These are phyloP conservation scores for Cordyceps militaris DNA, from an alignment of 2,329 filamentous ascomycete species.

Conservation along the genomic window DNA sequence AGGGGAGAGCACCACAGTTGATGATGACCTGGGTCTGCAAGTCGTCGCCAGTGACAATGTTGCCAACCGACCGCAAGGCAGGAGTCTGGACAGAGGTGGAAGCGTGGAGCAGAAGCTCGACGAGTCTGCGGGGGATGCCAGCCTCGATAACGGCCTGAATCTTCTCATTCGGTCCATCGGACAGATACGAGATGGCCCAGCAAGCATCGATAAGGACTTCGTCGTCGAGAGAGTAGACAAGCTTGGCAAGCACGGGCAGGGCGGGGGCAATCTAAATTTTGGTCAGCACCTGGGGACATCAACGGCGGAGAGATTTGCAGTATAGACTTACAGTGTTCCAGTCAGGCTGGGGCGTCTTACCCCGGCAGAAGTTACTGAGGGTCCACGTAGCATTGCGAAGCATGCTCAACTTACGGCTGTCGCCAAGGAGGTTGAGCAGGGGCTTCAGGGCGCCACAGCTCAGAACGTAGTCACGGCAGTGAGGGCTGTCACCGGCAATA, in stretches of 20 bases:
- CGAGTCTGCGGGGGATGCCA: constrained; percentile 89
- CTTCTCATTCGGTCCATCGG: constrained; percentile 97
- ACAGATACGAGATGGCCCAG: constrained; percentile 99
- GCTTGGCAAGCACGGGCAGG: constrained; percentile 88
- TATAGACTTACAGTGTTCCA: constrained; percentile 75
- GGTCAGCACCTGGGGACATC: constrained; percentile 18
- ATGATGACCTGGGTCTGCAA: constrained; percentile 99
- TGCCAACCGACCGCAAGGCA: constrained; percentile 91
- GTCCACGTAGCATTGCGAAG: constrained; percentile 98
- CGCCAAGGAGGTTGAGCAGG: constrained; percentile 79
- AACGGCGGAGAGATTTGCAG: neutral
- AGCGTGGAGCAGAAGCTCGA: constrained; percentile 95
- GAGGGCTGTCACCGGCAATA: constrained; percentile 96
- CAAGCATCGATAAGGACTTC: constrained; percentile 98
- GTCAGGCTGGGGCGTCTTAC: constrained; percentile 97
- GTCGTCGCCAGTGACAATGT: constrained; percentile 97
- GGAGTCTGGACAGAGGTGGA: constrained; percentile 98
- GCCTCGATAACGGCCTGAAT: constrained; percentile 99
- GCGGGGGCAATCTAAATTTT: constrained; percentile 75
- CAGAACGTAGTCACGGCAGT: constrained; percentile 94
- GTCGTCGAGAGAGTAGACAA: constrained; percentile 96
- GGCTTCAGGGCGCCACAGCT: constrained; percentile 86
- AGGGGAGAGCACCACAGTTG: constrained; percentile 90
- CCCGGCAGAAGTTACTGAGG: constrained; percentile 98
- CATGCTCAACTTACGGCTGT: constrained; percentile 99